phyloP scores from a whole-genome alignment of 2,329 filamentous ascomycete genomes.

The Zymoseptoria brevis region DNA sequence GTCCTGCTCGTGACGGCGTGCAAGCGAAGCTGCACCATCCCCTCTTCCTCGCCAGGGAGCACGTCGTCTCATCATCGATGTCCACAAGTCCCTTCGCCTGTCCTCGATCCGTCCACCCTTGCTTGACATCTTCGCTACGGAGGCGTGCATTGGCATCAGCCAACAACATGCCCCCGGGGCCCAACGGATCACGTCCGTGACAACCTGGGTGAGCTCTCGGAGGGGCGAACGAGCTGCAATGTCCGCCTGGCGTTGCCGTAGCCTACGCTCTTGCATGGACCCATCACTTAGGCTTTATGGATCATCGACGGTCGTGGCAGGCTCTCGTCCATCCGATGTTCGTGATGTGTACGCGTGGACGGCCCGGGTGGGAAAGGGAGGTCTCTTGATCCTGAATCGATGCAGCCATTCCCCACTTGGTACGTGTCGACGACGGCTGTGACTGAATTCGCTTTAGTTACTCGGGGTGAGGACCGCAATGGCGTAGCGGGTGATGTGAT shows the following conservation, averaged over 20 bases:
- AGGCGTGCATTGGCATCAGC: conserved; percentile 15
- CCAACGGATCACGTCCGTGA: conserved; percentile 33
- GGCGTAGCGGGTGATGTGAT: neutral
- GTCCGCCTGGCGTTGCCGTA: conserved; percentile 19
- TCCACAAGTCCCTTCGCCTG: conserved; percentile 4
- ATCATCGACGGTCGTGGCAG: conserved; percentile 35
- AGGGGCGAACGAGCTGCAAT: conserved; percentile 17
- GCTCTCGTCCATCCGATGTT: conserved; percentile 37
- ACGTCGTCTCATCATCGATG: neutral
- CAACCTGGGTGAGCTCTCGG: conserved; percentile 32
- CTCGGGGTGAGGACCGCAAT: neutral
- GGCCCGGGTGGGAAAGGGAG: neutral
- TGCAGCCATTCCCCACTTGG: neutral
- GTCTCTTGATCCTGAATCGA: neutral
- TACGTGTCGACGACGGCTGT: neutral
- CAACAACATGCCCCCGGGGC: conserved; percentile 40
- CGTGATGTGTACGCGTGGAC: conserved; percentile 1
- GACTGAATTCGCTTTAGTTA: neutral
- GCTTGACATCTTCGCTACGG: neutral
- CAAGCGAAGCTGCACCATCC: conserved; percentile 5
- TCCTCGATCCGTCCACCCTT: neutral
- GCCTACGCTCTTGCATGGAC: neutral
- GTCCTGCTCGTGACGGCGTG: conserved; percentile 5
- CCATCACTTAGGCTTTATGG: conserved; percentile 3
- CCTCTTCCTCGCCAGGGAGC: neutral